Evolutionary conservation across 257 asterid species (phyloP).

Genomic region (Solanum clarkiae): DNA sequence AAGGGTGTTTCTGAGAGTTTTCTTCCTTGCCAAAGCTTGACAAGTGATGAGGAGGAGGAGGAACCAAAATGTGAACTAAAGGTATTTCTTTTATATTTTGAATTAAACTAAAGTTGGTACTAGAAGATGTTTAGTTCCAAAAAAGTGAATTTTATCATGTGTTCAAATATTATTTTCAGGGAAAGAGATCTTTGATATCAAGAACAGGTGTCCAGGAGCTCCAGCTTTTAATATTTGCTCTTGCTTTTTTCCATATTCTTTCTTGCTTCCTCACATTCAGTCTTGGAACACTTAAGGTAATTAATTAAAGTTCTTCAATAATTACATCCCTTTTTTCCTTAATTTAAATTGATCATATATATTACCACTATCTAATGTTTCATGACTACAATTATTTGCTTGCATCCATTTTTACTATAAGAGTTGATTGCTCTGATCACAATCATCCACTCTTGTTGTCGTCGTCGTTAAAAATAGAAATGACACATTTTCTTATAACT

Average conservation of each 20-base stretch:
- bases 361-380: not conserved
- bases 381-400: not conserved
- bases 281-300: constrained; percentile 61
- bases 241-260: constrained; percentile 64
- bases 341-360: not conserved
- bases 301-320: not conserved
- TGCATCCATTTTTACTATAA: not conserved
- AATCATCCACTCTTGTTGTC: too few species aligned
- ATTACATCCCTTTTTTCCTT: too few species aligned
- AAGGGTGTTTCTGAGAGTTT: constrained; percentile 26
- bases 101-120: not conserved
- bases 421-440: too few species aligned
- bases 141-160: not conserved
- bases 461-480: too few species aligned
- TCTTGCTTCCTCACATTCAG: constrained; percentile 59
- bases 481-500: too few species aligned
- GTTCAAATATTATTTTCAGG: constrained; percentile 22
- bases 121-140: not conserved
- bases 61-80: constrained; percentile 28
- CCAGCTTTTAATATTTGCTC: constrained; percentile 52
- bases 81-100: constrained; percentile 4
- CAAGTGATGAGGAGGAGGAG: constrained; percentile 15
- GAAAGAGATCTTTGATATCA: constrained; percentile 49
- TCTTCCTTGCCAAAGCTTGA: constrained; percentile 44
- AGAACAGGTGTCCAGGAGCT: constrained; percentile 52